Evolutionary conservation across 1,284 basidiomycete species (phyloP), one percentile per base, ranked within the genome.

Genomic region (Marasmius fiardii): DNA sequence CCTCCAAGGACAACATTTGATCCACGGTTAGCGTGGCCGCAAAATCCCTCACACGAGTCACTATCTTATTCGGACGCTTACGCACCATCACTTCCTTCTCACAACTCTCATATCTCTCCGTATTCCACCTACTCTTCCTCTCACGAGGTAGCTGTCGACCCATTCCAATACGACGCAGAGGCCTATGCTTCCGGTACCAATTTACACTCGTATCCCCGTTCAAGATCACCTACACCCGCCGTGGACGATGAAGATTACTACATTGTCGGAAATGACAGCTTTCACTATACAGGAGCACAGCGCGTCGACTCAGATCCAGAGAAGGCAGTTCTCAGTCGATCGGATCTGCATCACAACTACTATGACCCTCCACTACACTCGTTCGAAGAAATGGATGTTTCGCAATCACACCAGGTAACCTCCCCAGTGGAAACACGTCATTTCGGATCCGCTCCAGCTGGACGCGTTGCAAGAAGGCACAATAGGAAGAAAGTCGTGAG

Each of bases 401-500:
- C 41, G 24, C 20, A 51, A 37, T 65, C 64, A 39, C 68, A 72
- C 10, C 68, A 79, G 51, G 67, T 74, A 4, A 71, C 68, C 7
- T 70, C 71, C 0, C 82, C 82, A 0, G 62, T 79, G 2, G 81
- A 82, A 55, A 93, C 90, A 4, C 83, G 85, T 53, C 93, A 95
- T 70, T 95, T 90, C 69, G 93, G 93, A 1, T 92, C 92, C 7
- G 93, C 92, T 0, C 93, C 93, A 0, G 71, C 79, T 4, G 93
- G 93, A 18, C 84, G 92, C 23, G 80, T 92, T 20, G 73, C 83
- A 21, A 80, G 93, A 43, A 80, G 93, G 52, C 81, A 88, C 62
- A 88, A 92, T 69, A 80, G 81, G 6, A 89, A 81, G 71, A 86
- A 86, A 65, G 80, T 84, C 14, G 85, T 90, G 14, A 81, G 82